phyloP scores from a whole-genome alignment of 805 yeast genomes.

The Candida glaebosa region DNA sequence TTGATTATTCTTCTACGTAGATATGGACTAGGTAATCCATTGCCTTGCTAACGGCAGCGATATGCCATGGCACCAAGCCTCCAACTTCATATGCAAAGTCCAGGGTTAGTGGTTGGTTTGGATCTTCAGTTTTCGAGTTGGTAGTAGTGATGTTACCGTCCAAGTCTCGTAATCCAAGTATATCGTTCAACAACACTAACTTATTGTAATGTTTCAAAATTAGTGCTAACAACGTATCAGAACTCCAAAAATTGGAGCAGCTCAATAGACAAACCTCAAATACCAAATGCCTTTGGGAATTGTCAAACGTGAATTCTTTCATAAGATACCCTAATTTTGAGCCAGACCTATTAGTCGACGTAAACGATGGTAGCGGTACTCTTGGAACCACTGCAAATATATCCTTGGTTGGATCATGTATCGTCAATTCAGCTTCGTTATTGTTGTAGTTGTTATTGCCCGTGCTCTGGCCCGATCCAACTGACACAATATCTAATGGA shows the following conservation, averaged over 20 bases:
- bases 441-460: neutral
- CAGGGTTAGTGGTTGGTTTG: slow-evolving; percentile 1
- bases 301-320: slow-evolving; percentile 27
- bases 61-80: slow-evolving; percentile 68
- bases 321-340: slow-evolving; percentile 67
- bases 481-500: slow-evolving; percentile 15
- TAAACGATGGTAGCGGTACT: slow-evolving; percentile 61
- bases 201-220: slow-evolving; percentile 61
- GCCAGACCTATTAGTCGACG: slow-evolving; percentile 67
- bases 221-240: slow-evolving; percentile 50
- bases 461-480: neutral
- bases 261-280: slow-evolving; percentile 68
- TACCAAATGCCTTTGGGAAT: slow-evolving; percentile 23
- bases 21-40: slow-evolving; percentile 59
- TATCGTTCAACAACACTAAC: slow-evolving; percentile 42
- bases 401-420: slow-evolving; percentile 50
- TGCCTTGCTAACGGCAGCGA: slow-evolving; percentile 61
- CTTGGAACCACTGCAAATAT: slow-evolving; percentile 58
- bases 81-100: slow-evolving; percentile 9
- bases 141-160: slow-evolving; percentile 13
- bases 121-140: neutral
- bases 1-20: slow-evolving; percentile 42
- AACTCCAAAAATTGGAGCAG: slow-evolving; percentile 65
- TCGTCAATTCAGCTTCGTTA: slow-evolving; percentile 17
- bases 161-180: slow-evolving; percentile 28